Conservation (phyloP, 192 early-diverging fungal genomes). For the Entomortierella beljakovae region DNA sequence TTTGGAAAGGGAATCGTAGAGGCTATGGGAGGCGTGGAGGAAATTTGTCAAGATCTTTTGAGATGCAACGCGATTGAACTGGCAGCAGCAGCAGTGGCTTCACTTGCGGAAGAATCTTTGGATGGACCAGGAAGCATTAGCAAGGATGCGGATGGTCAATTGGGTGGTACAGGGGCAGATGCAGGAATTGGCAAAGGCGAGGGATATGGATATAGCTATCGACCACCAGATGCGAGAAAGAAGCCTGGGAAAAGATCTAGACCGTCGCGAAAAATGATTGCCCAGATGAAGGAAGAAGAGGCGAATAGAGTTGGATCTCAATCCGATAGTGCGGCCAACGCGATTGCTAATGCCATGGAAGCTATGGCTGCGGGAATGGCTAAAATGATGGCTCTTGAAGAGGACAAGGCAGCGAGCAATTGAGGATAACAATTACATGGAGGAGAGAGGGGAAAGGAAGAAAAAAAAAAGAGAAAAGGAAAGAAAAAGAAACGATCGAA, state of each 20-base stretch:
- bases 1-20: conserved; percentile 41
- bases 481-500: too few relatives aligned
- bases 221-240: conserved; percentile 21
- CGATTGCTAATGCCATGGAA: conserved; percentile 44
- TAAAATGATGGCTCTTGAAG: conserved; percentile 35
- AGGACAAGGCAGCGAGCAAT: too few relatives aligned
- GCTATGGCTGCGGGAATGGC: conserved; percentile 34
- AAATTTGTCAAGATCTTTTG: conserved; percentile 39
- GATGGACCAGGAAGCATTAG: not conserved
- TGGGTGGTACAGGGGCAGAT: conserved; percentile 15
- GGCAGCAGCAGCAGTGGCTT: conserved; percentile 1
- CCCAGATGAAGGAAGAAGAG: not conserved
- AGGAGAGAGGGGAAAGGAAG: too few relatives aligned
- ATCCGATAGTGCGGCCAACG: conserved; percentile 6
- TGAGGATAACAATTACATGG: too few relatives aligned
- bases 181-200: conserved; percentile 45
- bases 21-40: conserved; percentile 47
- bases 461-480: too few relatives aligned
- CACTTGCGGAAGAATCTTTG: not conserved
- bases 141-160: conserved; percentile 4
- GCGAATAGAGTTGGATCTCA: not conserved
- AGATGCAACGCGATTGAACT: conserved; percentile 33
- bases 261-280: not conserved
- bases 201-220: conserved; percentile 50
- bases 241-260: conserved; percentile 20